Evolutionary conservation across 352 stramenopile species (phyloP).

Genomic region (Phytophthora melonis): DNA sequence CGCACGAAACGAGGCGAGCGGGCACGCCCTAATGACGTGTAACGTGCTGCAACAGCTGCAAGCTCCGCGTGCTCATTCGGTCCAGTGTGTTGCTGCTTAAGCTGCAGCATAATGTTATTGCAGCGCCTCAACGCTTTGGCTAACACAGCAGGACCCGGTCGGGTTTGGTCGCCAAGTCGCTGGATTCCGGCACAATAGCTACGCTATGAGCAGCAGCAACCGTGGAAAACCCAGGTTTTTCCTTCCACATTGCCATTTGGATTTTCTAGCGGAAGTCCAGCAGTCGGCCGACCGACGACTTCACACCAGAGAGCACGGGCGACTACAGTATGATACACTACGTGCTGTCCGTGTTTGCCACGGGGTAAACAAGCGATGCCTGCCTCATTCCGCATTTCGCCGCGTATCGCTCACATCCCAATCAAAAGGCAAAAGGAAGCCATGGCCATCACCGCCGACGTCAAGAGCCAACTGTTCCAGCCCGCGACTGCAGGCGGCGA

Average conservation of each 20-base stretch:
- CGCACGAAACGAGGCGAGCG: constrained; percentile 12
- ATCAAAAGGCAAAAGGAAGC: neutral
- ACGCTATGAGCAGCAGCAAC: neutral
- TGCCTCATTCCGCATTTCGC: constrained; percentile 43
- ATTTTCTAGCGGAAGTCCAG: constrained; percentile 38
- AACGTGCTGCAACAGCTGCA: constrained; percentile 5
- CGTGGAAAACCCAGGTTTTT: neutral
- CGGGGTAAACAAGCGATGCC: constrained; percentile 10
- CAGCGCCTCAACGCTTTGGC: constrained; percentile 7
- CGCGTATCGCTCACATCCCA: constrained; percentile 1
- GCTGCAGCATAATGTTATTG: constrained; percentile 24
- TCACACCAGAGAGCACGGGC: constrained; percentile 31
- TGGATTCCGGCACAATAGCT: constrained; percentile 38
- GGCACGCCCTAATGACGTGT: constrained; percentile 23
- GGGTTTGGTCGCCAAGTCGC: neutral
- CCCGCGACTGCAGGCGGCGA: constrained; percentile 18
- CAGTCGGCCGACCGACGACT: constrained; percentile 12
- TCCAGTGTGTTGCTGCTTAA: constrained; percentile 31
- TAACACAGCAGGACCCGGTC: too few relatives aligned
- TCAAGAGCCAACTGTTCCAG: constrained; percentile 60
- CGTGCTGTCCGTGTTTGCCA: constrained; percentile 6
- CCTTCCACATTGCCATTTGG: constrained; percentile 14
- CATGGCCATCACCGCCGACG: constrained; percentile 60
- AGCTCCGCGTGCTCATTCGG: constrained; percentile 28
- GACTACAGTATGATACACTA: constrained; percentile 23